These are phyloP conservation scores for Stephanodiscus triporus DNA, from an alignment of 108 stramenopile species.

Conservation along the genomic window DNA sequence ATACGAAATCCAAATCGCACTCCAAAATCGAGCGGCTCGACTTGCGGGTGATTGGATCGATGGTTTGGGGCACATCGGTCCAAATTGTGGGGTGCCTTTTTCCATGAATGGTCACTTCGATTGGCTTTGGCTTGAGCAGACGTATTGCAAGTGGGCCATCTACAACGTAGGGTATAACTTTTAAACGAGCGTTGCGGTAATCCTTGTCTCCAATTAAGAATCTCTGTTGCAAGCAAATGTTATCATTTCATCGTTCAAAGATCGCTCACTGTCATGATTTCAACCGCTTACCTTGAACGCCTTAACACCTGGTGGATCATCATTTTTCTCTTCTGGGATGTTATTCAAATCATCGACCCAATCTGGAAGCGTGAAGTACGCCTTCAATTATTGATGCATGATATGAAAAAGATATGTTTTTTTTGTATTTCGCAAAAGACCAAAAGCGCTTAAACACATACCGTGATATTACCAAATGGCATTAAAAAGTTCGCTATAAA, in stretches of 20 bases:
- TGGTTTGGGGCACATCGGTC: slow-evolving; percentile 34
- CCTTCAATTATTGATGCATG: neutral
- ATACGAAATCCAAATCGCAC: slow-evolving; percentile 53
- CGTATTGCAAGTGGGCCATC: slow-evolving; percentile 57
- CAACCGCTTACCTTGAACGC: slow-evolving; percentile 57
- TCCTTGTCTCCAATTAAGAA: slow-evolving; percentile 54
- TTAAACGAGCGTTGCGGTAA: slow-evolving; percentile 41
- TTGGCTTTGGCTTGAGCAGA: slow-evolving; percentile 50
- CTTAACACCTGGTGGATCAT: slow-evolving; percentile 52
- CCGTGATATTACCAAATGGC: slow-evolving; percentile 59
- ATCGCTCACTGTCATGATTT: neutral
- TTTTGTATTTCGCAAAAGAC: neutral
- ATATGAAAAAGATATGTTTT: neutral
- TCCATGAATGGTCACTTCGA: slow-evolving; percentile 38
- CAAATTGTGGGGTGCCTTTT: slow-evolving; percentile 35
- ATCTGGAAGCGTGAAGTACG: slow-evolving; percentile 58
- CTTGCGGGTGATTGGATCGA: slow-evolving; percentile 23
- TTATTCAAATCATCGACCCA: slow-evolving; percentile 60
- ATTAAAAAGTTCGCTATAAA: slow-evolving; percentile 57
- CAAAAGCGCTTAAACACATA: slow-evolving; percentile 3
- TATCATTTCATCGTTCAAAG: neutral
- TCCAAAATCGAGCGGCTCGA: slow-evolving; percentile 39
- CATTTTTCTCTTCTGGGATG: slow-evolving; percentile 43
- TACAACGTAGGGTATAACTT: slow-evolving; percentile 52
- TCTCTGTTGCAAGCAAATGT: slow-evolving; percentile 22